phyloP scores from a whole-genome alignment of 108 stramenopile genomes.

The Conticribra guillardii region DNA sequence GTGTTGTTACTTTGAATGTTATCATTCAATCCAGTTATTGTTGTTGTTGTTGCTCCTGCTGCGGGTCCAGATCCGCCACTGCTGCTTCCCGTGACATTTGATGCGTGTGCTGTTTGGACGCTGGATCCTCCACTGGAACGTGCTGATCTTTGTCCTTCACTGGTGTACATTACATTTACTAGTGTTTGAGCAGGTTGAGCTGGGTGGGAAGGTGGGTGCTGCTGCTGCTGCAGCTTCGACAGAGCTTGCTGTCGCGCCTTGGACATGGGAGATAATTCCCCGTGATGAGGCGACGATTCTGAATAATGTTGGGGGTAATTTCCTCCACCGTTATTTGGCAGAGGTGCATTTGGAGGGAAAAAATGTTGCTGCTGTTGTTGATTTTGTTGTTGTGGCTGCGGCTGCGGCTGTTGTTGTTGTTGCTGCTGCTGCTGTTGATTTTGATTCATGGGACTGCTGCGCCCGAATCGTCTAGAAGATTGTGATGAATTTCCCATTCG shows the following conservation, averaged over 20 bases:
- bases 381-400: slow-evolving; percentile 5
- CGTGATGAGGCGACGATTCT: slow-evolving; percentile 1
- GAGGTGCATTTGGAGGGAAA: background rate
- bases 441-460: background rate
- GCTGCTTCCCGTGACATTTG: too few relatives aligned
- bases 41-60: too few relatives aligned
- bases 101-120: background rate
- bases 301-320: background rate
- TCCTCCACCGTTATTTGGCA: background rate
- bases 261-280: slow-evolving; percentile 2
- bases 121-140: background rate
- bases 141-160: background rate
- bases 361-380: slow-evolving; percentile 1
- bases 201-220: background rate
- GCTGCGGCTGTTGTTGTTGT: background rate
- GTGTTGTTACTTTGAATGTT: too few relatives aligned
- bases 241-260: background rate
- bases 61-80: too few relatives aligned
- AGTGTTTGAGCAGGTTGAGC: slow-evolving; percentile 1
- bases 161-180: slow-evolving; percentile 1
- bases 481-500: slow-evolving; percentile 14
- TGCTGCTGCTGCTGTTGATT: background rate
- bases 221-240: slow-evolving; percentile 23
- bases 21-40: too few relatives aligned
- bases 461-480: background rate